Base-by-base conservation (phyloP, 148 eudicot genomes). In the Camellia lanceoleosa region DNA sequence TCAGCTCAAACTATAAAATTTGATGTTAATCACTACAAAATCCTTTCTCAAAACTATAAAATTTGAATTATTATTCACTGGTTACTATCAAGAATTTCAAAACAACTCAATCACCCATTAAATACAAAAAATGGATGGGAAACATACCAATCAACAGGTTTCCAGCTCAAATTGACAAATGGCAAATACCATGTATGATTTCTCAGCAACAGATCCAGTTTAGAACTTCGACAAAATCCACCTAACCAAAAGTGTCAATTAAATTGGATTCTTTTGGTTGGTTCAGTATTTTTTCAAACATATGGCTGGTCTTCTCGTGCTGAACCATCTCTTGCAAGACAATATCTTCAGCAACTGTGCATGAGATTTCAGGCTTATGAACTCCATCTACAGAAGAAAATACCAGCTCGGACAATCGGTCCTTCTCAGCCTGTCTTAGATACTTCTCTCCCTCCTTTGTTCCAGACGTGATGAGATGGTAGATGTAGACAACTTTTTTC, bases 381-480 rank as follows among this genome's bases (percentile, higher is more conserved):
- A 41, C 58, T 51, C 77, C 89, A 4, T 88, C 87, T 5, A 83
- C 66, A 10, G 88, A 76, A 46, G 85, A 77, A 52, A 95, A 95
- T 1, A 95, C 86, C 77, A 88, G 16, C 70, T 93, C 91, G 0
- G 97, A 91, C 12, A 91, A 52, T 12, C 89, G 78, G n/a, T 82
- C 87, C 79, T 95, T 95, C 16, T 73, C 80, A n/a, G 79, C 85
- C 79, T 90, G 89, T 54, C 89, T 14, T 2, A 52, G 42, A 41
- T 86, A 90, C 82, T 90, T 90, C 14, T 86, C 83, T 12, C 77
- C 83, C 81, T 95, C 98, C 75, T 68, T 82, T 6, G 87, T 86
- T 12, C 87, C 93, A 1, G 87, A 82, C 14, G 85, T 78, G 67
- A 95, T 86, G 4, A 93, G 85, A 78, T 86, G 91, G 78, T 95